Base-by-base conservation (phyloP, 768 basidiomycete species). In the Podaxis sp. region DNA sequence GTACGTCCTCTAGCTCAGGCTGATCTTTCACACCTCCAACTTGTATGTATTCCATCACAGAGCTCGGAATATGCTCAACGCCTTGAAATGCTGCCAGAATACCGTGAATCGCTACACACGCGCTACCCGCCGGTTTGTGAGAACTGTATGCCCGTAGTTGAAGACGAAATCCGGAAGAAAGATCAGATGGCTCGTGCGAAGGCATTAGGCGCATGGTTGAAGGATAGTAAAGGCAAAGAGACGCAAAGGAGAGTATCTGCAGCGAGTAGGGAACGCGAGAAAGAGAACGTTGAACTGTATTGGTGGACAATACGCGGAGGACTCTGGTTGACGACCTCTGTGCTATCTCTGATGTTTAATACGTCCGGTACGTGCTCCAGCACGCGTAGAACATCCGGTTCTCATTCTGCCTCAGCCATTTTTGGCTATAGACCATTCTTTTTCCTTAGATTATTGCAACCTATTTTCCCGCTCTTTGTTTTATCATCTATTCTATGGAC, bases 91-190 rank as follows among this genome's bases (percentile, higher is more conserved):
- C 82, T 93, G 5, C 85, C 88, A 0, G 82, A 83, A 46, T 96
- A 97, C 74, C 82, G 85, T 44, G 81, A 84, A 66, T 90, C 89
- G 1, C 78, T 98, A 19, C 84, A 95, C 67, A 64, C 75, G 12
- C 90, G 95, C 8, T 97, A 97, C 71, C 95, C 96, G 8, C 93
- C 90, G 2, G 88, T 96, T 36, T 98, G 95, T 73, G 77, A 80
- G 0, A 73, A 77, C 3, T 98, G 95, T 69, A 79, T 84, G 26
- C 90, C 92, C 0, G 82, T 82, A 0, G 93, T 96, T 0, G 91
- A 96, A 69, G 91, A 91, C 38, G 89, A 91, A 68, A 88, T 98
- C 52, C 78, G 80, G 53, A 82, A 81, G 66, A 90, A 90, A 67
- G 89, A 96, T 65, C 82, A 88, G 59, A 92, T 93, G 86, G 95